phyloP scores from a whole-genome alignment of 148 eudicot species.

The Rhododendron henanense region DNA sequence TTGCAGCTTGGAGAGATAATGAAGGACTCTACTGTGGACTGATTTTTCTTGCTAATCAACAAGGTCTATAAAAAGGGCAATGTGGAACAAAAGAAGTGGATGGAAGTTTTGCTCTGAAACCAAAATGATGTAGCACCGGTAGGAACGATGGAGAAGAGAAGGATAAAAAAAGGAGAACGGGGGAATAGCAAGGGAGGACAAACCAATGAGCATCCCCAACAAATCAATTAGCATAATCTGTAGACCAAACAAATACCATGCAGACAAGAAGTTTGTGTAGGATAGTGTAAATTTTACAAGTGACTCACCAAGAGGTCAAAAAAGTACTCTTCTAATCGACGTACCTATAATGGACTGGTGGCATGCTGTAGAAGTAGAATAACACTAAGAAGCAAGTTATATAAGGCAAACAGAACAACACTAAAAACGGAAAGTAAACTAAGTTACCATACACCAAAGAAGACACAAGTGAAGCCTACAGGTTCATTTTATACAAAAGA shows the following conservation, averaged over 20 bases:
- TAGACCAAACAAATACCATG: neutral
- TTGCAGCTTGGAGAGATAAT: neutral
- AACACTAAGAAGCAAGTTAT: neutral
- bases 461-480: neutral
- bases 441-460: constrained; percentile 1
- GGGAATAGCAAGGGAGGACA: neutral
- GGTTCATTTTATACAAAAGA: neutral
- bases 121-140: neutral
- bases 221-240: neutral
- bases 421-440: neutral
- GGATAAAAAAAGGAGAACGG: neutral
- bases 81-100: neutral
- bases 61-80: neutral
- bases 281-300: neutral
- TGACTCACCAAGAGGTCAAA: neutral
- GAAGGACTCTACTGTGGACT: neutral
- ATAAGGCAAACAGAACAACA: neutral
- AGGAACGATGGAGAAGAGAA: neutral
- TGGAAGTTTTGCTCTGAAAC: neutral
- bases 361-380: neutral
- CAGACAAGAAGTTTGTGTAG: neutral
- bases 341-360: neutral
- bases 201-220: neutral
- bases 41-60: neutral
- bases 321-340: neutral